These are phyloP conservation scores for Tulasnella sp. DNA, from an alignment of 768 basidiomycete genomes.

Conservation along the genomic window DNA sequence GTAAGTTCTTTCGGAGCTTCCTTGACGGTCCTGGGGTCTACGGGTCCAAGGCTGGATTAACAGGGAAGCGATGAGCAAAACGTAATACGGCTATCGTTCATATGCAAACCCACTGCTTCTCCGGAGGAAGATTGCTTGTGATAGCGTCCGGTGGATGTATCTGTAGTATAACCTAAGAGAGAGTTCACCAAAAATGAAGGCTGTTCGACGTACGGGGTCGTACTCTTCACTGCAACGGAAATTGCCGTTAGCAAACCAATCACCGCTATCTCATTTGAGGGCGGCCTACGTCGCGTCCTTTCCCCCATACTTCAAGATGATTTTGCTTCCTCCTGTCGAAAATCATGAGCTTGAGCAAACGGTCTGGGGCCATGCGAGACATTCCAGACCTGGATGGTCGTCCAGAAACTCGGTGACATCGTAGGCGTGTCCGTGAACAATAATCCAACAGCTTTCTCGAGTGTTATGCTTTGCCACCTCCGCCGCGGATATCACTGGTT, in stretches of 20 bases:
- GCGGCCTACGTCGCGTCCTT: slow-evolving; percentile 75
- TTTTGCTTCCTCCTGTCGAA: slow-evolving; percentile 65
- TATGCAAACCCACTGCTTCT: slow-evolving; percentile 66
- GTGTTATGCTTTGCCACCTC: slow-evolving; percentile 44
- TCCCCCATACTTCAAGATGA: slow-evolving; percentile 84
- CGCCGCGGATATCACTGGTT: slow-evolving; percentile 33
- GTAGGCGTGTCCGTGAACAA: slow-evolving; percentile 77
- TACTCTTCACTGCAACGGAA: slow-evolving; percentile 59
- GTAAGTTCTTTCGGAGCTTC: slow-evolving; percentile 61
- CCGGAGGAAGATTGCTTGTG: slow-evolving; percentile 57
- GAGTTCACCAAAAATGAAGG: slow-evolving; percentile 60
- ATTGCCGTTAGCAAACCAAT: neutral
- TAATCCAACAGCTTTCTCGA: slow-evolving; percentile 73
- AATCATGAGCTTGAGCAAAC: neutral
- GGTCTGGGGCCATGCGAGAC: neutral
- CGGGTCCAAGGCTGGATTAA: slow-evolving; percentile 53
- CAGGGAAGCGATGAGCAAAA: neutral
- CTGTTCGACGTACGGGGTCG: slow-evolving; percentile 64
- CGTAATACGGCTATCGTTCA: neutral
- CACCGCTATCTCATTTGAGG: slow-evolving; percentile 6
- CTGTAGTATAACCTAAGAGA: slow-evolving; percentile 40
- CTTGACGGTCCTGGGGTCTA: slow-evolving; percentile 65
- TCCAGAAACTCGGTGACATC: slow-evolving; percentile 74
- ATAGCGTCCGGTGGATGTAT: slow-evolving; percentile 34
- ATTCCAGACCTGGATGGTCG: slow-evolving; percentile 55